Conservation (phyloP, 257 asterid species). For the Gentiana dahurica region DNA sequence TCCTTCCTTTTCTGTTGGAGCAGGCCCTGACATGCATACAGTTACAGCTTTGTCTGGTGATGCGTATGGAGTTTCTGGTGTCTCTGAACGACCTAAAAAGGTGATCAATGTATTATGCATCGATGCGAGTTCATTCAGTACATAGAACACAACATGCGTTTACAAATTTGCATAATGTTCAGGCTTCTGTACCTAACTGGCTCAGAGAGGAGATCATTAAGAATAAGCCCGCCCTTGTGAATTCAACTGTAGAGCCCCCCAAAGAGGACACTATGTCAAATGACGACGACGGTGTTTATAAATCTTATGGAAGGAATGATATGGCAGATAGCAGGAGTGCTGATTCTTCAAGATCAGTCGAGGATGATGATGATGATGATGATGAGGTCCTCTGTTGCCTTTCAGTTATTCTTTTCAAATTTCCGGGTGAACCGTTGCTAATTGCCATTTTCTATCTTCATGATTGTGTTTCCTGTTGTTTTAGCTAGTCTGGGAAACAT, state of each 20-base stretch:
- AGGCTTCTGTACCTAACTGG: conserved; percentile 99
- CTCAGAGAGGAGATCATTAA: conserved; percentile 94
- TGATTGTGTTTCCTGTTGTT: too few species aligned
- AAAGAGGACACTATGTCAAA: conserved; percentile 44
- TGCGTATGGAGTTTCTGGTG: conserved; percentile 41
- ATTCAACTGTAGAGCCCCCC: conserved; percentile 32
- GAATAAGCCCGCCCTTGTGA: conserved; percentile 70
- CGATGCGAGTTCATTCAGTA: conserved; percentile 2
- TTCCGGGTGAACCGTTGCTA: neutral
- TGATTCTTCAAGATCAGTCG: conserved; percentile 62
- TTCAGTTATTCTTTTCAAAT: conserved; percentile 1
- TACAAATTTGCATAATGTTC: conserved; percentile 17
- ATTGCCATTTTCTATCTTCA: too few species aligned
- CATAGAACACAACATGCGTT: neutral
- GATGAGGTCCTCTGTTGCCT: conserved; percentile 47
- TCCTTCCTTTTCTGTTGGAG: conserved; percentile 51
- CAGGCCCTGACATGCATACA: conserved; percentile 52
- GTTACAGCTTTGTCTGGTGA: conserved; percentile 53
- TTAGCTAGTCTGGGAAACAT: too few species aligned
- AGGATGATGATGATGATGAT: conserved; percentile 58
- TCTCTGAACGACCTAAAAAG: conserved; percentile 85
- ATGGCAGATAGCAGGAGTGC: conserved; percentile 59
- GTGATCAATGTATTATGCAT: conserved; percentile 16
- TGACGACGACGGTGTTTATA: conserved; percentile 58
- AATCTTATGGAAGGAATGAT: conserved; percentile 45